Evolutionary conservation across 2,329 filamentous ascomycete species (phyloP).

Genomic region (Thielaviopsis populi): DNA sequence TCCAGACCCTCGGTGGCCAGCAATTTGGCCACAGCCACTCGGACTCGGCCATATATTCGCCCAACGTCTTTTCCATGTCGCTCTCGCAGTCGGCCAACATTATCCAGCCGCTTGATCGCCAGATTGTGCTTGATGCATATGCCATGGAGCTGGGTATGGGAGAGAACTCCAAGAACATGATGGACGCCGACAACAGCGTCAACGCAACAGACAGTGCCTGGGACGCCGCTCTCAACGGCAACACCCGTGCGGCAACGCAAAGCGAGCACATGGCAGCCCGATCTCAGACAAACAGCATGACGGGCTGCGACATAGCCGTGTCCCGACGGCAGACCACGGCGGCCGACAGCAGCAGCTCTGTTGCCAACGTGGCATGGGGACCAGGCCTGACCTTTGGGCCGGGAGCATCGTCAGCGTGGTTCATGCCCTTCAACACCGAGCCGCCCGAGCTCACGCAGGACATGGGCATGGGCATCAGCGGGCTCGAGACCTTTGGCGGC

Average conservation of each 20-base stretch:
- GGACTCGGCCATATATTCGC: slow-evolving; percentile 31
- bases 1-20: background rate
- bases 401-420: slow-evolving; percentile 59
- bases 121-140: slow-evolving; percentile 63
- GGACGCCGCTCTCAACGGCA: background rate
- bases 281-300: background rate
- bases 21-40: slow-evolving; percentile 5
- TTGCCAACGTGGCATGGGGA: background rate
- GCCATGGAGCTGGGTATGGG: slow-evolving; percentile 33
- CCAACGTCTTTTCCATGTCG: slow-evolving; percentile 38
- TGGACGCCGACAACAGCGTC: slow-evolving; percentile 22
- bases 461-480: slow-evolving; percentile 25
- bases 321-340: background rate
- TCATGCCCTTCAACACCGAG: slow-evolving; percentile 84
- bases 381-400: slow-evolving; percentile 21
- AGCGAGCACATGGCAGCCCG: background rate
- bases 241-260: background rate
- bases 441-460: slow-evolving; percentile 48
- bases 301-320: background rate
- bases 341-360: background rate
- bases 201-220: background rate
- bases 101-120: slow-evolving; percentile 56
- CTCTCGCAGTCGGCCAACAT: slow-evolving; percentile 36
- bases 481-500: slow-evolving; percentile 34
- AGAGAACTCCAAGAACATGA: slow-evolving; percentile 24